A percentile compares a stretch with the other conserved stretches of the same genome.
These are phyloP conservation scores for Williopsis jadinii DNA, from an alignment of 1,139 yeast species.

Conservation along the genomic window DNA sequence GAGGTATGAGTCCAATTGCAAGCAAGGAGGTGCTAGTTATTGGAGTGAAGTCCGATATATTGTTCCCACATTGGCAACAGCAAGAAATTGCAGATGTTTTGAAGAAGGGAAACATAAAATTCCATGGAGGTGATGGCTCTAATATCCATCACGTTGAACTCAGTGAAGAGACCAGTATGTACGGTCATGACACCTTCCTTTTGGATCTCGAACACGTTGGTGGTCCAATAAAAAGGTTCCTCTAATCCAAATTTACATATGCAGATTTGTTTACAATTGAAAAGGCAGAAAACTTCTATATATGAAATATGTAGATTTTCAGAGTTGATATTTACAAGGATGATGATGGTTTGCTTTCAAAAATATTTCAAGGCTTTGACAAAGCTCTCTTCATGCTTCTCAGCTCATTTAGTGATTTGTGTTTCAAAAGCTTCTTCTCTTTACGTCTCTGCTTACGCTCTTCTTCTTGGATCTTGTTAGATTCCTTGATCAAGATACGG, in stretches of 20 bases:
- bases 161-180: conserved; percentile 67
- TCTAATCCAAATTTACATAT: conserved; percentile 24
- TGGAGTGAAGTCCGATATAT: conserved; percentile 87
- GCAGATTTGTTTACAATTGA: not conserved
- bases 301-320: too few species aligned
- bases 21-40: conserved; percentile 66
- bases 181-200: conserved; percentile 88
- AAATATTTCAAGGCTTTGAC: not conserved
- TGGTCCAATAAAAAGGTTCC: conserved; percentile 59
- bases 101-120: conserved; percentile 31
- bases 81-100: conserved; percentile 67
- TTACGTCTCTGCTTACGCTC: conserved; percentile 35
- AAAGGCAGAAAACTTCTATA: too few species aligned
- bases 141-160: conserved; percentile 62
- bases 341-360: not conserved
- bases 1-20: conserved; percentile 59
- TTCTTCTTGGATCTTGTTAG: conserved; percentile 36
- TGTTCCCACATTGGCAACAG: conserved; percentile 95
- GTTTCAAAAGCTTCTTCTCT: conserved; percentile 29
- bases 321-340: conserved; percentile 1
- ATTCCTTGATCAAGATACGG: conserved; percentile 34
- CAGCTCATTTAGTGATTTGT: conserved; percentile 19
- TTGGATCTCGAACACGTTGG: conserved; percentile 77
- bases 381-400: conserved; percentile 20
- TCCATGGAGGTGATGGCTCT: conserved; percentile 26